phyloP scores from a whole-genome alignment of 2,329 filamentous ascomycete genomes.

The Fusarium verrucosum region DNA sequence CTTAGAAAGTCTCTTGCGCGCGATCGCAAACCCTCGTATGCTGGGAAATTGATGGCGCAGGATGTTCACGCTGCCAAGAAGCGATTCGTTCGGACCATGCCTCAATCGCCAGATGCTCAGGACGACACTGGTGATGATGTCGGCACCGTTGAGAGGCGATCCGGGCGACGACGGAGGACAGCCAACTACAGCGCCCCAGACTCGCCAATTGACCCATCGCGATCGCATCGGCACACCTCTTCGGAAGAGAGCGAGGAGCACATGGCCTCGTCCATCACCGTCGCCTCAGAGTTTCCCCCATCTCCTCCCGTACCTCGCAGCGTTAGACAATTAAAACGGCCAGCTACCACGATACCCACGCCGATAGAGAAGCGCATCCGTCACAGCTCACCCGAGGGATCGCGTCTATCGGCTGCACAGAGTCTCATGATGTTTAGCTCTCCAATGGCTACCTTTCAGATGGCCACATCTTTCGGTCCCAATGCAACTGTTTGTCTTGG shows the following conservation, averaged over 20 bases:
- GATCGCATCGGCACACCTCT: slow-evolving; percentile 33
- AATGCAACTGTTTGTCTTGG: slow-evolving; percentile 29
- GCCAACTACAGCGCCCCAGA: slow-evolving; percentile 35
- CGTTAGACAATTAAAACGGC: slow-evolving; percentile 38
- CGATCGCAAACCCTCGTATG: slow-evolving; percentile 45
- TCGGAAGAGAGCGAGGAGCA: slow-evolving; percentile 41
- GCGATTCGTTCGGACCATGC: slow-evolving; percentile 38
- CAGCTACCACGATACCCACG: slow-evolving; percentile 30
- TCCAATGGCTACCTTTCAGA: slow-evolving; percentile 44
- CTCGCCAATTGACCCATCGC: slow-evolving; percentile 29
- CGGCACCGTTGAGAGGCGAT: slow-evolving; percentile 34
- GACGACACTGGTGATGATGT: slow-evolving; percentile 34
- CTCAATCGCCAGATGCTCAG: slow-evolving; percentile 38
- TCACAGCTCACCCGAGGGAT: slow-evolving; percentile 42
- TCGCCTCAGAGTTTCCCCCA: slow-evolving; percentile 40
- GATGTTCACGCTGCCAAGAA: slow-evolving; percentile 45
- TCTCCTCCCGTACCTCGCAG: slow-evolving; percentile 39
- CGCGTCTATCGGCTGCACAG: slow-evolving; percentile 43
- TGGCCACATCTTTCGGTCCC: slow-evolving; percentile 35
- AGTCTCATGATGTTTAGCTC: slow-evolving; percentile 46
- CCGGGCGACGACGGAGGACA: slow-evolving; percentile 34
- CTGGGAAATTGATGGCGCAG: slow-evolving; percentile 44
- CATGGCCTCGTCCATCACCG: slow-evolving; percentile 42
- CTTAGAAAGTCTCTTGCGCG: slow-evolving; percentile 43
- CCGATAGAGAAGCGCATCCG: slow-evolving; percentile 40